A percentile compares a stretch with the other conserved stretches of the same genome.
phyloP scores from a whole-genome alignment of 2,329 filamentous ascomycete species.

The Leptoxyphium fumago region DNA sequence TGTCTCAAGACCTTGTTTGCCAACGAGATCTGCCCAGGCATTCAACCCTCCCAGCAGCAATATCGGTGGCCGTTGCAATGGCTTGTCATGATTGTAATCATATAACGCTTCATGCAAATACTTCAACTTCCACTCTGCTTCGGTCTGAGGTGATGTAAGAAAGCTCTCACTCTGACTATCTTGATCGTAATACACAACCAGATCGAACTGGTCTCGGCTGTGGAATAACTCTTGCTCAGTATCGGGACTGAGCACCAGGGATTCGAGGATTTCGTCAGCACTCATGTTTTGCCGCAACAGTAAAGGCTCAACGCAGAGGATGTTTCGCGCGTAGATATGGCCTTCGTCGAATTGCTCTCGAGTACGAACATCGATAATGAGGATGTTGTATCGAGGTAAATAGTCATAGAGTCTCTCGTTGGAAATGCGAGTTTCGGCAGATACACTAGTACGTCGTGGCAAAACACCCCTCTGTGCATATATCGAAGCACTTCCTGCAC shows the following conservation, averaged over 20 bases:
- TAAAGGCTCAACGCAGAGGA: slow-evolving; percentile 83
- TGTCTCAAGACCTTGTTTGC: slow-evolving; percentile 46
- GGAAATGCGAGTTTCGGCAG: slow-evolving; percentile 46
- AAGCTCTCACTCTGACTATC: slow-evolving; percentile 44
- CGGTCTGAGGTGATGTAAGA: slow-evolving; percentile 29
- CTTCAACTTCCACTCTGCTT: slow-evolving; percentile 40
- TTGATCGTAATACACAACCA: slow-evolving; percentile 86
- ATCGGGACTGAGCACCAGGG: slow-evolving; percentile 55
- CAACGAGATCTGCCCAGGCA: slow-evolving; percentile 76
- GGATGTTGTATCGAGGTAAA: slow-evolving; percentile 50
- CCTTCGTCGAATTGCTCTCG: slow-evolving; percentile 74
- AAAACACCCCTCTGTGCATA: slow-evolving; percentile 1
- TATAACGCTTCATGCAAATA: slow-evolving; percentile 66
- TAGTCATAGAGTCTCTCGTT: slow-evolving; percentile 58
- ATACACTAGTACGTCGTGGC: slow-evolving; percentile 30
- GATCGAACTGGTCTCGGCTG: slow-evolving; percentile 58
- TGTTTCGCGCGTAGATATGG: slow-evolving; percentile 69
- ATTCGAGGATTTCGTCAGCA: slow-evolving; percentile 50
- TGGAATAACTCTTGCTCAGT: slow-evolving; percentile 63
- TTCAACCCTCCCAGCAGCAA: slow-evolving; percentile 70
- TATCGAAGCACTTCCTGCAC: not conserved
- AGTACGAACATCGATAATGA: slow-evolving; percentile 74
- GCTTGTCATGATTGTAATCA: slow-evolving; percentile 69
- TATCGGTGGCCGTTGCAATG: slow-evolving; percentile 57
- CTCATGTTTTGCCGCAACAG: slow-evolving; percentile 53